Conservation (phyloP, 768 basidiomycete genomes). For the Infundibulicybe gibba region DNA sequence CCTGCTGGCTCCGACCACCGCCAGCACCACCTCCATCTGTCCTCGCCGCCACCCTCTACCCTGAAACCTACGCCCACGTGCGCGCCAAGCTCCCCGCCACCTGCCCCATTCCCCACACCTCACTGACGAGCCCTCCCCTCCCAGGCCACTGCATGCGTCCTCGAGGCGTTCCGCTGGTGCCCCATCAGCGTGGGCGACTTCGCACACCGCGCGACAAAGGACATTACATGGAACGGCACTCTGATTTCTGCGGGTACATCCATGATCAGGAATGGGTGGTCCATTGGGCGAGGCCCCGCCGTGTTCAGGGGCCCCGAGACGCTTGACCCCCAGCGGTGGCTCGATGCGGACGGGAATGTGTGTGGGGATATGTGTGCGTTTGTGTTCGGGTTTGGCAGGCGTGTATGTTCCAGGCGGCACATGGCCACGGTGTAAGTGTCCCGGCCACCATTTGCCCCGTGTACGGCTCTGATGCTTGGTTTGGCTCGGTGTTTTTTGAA, state of each 20-base stretch:
- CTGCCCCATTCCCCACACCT: conserved; percentile 28
- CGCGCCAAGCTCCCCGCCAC: conserved; percentile 49
- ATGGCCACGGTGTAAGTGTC: conserved; percentile 41
- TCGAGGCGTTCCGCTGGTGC: too few relatives aligned
- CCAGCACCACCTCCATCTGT: conserved; percentile 54
- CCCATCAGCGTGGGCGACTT: too few relatives aligned
- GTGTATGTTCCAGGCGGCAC: conserved; percentile 62
- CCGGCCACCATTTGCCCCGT: background rate
- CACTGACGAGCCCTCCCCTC: conserved; percentile 34
- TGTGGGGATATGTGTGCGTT: conserved; percentile 49
- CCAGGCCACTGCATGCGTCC: conserved; percentile 46
- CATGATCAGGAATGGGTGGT: conserved; percentile 61
- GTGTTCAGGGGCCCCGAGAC: conserved; percentile 61
- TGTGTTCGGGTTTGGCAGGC: conserved; percentile 54
- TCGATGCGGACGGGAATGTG: conserved; percentile 38
- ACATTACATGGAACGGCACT: conserved; percentile 56
- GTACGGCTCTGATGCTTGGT: background rate
- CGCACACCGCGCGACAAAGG: conserved; percentile 56
- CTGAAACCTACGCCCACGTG: conserved; percentile 44
- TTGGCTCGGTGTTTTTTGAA: conserved; percentile 61
- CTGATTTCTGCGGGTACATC: conserved; percentile 54
- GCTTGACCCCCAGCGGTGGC: too few relatives aligned
- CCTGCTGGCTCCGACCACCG: conserved; percentile 63
- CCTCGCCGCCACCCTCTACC: conserved; percentile 56
- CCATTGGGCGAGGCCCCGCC: conserved; percentile 52